Base-by-base conservation (phyloP, 495 filamentous ascomycete genomes). In the Talaromyces stipitatus region DNA sequence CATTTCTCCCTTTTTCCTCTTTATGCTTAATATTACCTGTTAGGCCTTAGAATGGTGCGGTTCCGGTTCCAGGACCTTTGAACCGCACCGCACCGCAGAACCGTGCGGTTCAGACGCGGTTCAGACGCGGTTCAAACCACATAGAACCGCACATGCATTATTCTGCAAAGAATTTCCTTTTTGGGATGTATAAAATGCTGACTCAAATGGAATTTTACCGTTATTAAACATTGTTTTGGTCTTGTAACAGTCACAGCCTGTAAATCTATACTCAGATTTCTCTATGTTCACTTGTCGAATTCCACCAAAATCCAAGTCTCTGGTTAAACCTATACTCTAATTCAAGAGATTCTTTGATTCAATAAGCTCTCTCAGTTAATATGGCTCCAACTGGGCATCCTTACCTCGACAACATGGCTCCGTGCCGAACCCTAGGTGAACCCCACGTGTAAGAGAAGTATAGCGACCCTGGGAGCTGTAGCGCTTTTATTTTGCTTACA, bases 21-120 rank as follows among this genome's bases (percentile, higher is more conserved):
- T n/a, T n/a, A n/a, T n/a, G n/a, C n/a, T n/a, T n/a, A n/a, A n/a
- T n/a, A n/a, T n/a, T n/a, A n/a, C n/a, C n/a, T n/a, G n/a, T n/a
- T 71, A 16, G 61, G 58, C 28, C 48, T 60, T 7, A 52, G 60
- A 28, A 52, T 28, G 16, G 50, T 24, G 38, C 38, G 38, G 38
- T 43, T 43, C 18, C 11, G 38, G 11, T 4, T 3, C n/a, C n/a
- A n/a, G 14, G 8, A 36, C 32, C 7, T 14, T 36, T 8, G 32
- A 36, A 36, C 32, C 32, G 32, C 32, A 14, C n/a, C n/a, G n/a
- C n/a, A n/a, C n/a, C 32, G 14, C 32, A 7, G 32, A 3, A 4
- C 38, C 38, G 38, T 43, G 38, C 38, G 38, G 38, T 43, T 43
- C 38, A n/a, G 38, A 43, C 27, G 27, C 27, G 27, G 38, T 43